Evolutionary conservation across 768 basidiomycete species (phyloP), one percentile per base, ranked within the genome.

Genomic region (Aureoboletus auriporus): DNA sequence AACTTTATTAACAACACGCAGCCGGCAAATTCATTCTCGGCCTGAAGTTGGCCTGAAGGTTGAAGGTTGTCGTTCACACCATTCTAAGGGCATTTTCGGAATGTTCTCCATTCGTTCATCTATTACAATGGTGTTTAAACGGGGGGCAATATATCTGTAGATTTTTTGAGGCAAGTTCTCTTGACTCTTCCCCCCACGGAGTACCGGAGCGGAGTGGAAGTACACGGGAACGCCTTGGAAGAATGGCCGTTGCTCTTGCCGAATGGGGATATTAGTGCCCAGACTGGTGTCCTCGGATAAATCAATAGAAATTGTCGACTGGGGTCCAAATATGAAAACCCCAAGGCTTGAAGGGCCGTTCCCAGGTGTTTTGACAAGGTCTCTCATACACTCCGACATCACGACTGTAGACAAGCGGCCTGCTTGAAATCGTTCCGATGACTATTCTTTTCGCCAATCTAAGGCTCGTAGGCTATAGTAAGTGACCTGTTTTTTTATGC

Each of bases 361-460:
- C 61, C 49, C 60, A 56, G 57, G 36, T 50, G 33, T 34, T 39
- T 41, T 30, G 30, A 34, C 11, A 28, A 23, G 9, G 10, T 43
- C 42, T 39, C 46, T 42, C 53, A 51, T 48, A 34, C 41, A 42
- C 23, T 16, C 48, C 29, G 39, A 29, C 50, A 38, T 41, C 45
- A 20, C 37, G 33, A 47, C 47, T 31, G 20, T 23, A 47, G 17
- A 54, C 52, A 39, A 47, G 23, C 52, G 38, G 55, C 47, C 30
- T 9, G 37, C 37, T 47, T 30, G 35, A 47, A 16, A 49, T 33
- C 39, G 33, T 26, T 12, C 34, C 10, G 10, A 84, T 85, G 83
- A 83, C 83, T 28, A 70, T 83, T 37, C 74, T 78, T 50, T 85
- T 85, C 65, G 72, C 69, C 50, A 79, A 79, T 40, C 57, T 78